These are phyloP conservation scores for Corylus heterophylla DNA, from an alignment of 306 rosid species.

Conservation along the genomic window DNA sequence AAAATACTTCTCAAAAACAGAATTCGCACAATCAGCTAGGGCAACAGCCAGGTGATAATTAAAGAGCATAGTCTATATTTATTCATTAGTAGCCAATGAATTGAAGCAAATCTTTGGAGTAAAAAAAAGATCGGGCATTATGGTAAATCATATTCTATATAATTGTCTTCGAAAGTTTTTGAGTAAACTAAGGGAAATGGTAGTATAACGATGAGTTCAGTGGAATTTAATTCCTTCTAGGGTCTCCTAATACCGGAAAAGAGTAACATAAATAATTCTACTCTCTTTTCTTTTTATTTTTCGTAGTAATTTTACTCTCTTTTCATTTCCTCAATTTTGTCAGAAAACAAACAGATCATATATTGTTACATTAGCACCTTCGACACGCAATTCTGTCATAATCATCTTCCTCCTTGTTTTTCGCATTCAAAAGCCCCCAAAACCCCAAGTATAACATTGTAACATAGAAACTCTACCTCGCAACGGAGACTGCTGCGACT, in stretches of 20 bases:
- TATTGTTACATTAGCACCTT: not conserved
- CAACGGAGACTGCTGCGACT: conserved; percentile 89
- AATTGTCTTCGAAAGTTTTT: not conserved
- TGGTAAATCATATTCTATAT: not conserved
- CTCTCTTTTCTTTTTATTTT: not conserved
- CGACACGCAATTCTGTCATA: not conserved
- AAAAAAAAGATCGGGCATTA: not conserved
- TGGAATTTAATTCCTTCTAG: not conserved
- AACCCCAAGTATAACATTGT: not conserved
- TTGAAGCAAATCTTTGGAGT: not conserved
- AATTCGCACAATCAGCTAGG: not conserved
- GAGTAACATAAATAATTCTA: not conserved
- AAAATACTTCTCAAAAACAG: not conserved
- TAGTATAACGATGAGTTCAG: not conserved
- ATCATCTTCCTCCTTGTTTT: not conserved
- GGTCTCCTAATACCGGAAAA: not conserved
- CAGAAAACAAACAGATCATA: not conserved
- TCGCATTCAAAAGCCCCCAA: not conserved
- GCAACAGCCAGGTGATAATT: not conserved
- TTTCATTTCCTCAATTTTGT: not conserved
- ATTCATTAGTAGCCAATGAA: not conserved
- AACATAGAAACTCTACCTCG: conserved; percentile 47
- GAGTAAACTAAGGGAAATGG: not conserved
- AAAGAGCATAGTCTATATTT: not conserved
- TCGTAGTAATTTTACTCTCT: not conserved